These are phyloP conservation scores for Colletotrichum graminicola DNA, from an alignment of 2,329 filamentous ascomycete genomes.

Conservation along the genomic window DNA sequence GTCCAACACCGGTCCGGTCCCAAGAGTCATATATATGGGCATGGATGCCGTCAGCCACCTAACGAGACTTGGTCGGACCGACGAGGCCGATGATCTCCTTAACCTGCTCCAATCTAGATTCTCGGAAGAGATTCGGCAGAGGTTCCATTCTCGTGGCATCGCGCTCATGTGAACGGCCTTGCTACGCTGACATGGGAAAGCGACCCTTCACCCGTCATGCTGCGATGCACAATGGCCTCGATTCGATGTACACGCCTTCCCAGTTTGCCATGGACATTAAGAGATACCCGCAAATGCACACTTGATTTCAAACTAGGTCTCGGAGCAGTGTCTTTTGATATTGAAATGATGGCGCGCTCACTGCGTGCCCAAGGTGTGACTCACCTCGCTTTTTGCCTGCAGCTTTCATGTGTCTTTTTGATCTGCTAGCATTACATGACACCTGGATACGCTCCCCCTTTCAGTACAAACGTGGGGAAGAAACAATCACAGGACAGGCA, in stretches of 20 bases:
- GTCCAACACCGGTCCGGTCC: neutral
- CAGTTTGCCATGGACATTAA: neutral
- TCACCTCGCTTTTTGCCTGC: neutral
- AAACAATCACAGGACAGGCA: neutral
- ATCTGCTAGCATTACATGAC: neutral
- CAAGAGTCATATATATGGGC: constrained; percentile 43
- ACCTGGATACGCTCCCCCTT: neutral
- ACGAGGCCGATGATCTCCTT: constrained; percentile 57
- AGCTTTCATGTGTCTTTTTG: neutral
- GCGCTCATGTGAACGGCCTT: neutral
- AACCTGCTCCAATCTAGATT: constrained; percentile 54
- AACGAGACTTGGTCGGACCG: constrained; percentile 54
- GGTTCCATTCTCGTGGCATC: neutral
- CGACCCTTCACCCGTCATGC: neutral
- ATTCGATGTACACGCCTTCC: neutral
- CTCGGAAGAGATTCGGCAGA: constrained; percentile 41
- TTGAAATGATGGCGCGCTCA: neutral
- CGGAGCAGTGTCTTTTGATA: neutral
- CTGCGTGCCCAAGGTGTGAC: too few species aligned
- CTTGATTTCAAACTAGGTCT: neutral
- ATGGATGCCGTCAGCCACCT: constrained; percentile 60
- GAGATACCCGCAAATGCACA: constrained; percentile 27
- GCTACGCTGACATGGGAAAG: neutral
- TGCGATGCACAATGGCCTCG: neutral
- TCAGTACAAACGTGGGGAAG: too few species aligned